phyloP scores from a whole-genome alignment of 768 basidiomycete species.

The Hydnum rufescens region DNA sequence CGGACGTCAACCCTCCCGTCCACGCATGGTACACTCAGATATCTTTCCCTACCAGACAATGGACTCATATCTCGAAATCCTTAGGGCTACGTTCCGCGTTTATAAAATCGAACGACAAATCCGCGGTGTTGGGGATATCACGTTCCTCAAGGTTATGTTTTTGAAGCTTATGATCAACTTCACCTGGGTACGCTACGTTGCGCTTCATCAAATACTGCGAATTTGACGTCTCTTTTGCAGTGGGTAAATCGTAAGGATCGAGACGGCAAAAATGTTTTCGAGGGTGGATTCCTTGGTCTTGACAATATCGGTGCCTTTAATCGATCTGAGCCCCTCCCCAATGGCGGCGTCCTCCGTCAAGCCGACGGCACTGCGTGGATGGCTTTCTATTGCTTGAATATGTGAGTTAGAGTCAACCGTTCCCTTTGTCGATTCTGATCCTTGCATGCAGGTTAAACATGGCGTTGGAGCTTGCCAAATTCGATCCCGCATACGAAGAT shows the following conservation, averaged over 20 bases:
- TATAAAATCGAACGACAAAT: constrained; percentile 98
- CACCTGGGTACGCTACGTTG: constrained; percentile 44
- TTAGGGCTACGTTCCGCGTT: constrained; percentile 84
- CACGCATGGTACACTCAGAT: constrained; percentile 59
- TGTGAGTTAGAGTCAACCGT: constrained; percentile 30
- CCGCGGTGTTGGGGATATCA: constrained; percentile 69
- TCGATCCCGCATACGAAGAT: constrained; percentile 92
- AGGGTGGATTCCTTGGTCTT: constrained; percentile 90
- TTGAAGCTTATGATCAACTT: constrained; percentile 92
- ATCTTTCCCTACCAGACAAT: background rate
- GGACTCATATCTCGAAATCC: background rate
- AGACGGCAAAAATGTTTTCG: constrained; percentile 87
- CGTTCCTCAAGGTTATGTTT: constrained; percentile 91
- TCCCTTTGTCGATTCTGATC: background rate
- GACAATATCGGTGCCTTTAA: constrained; percentile 98
- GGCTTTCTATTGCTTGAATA: constrained; percentile 94
- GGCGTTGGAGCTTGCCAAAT: constrained; percentile 89
- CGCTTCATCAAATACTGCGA: background rate
- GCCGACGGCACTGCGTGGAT: constrained; percentile 99
- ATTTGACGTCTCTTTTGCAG: constrained; percentile 23
- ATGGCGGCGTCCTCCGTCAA: constrained; percentile 81
- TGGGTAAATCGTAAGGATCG: constrained; percentile 97
- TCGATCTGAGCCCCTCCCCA: constrained; percentile 87
- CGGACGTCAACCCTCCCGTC: constrained; percentile 94
- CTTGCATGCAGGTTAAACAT: constrained; percentile 57